phyloP scores from a whole-genome alignment of 1,139 yeast genomes.

The Hansenula anomala region DNA sequence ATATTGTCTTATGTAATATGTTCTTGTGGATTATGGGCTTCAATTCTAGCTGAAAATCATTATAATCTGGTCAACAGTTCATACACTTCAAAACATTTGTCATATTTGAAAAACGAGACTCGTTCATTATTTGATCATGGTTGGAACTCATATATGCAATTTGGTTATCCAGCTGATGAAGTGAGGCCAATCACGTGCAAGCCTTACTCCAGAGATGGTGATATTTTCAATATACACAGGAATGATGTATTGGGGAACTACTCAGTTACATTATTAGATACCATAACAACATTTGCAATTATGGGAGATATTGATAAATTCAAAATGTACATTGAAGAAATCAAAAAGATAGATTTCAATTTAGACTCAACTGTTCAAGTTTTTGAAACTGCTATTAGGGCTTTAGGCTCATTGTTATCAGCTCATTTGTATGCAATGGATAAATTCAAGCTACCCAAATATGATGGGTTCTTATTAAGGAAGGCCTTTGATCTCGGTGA shows the following conservation, averaged over 20 bases:
- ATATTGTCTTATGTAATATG: neutral
- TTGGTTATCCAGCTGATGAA: slow-evolving; percentile 84
- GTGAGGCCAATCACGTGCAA: slow-evolving; percentile 68
- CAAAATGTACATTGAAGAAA: slow-evolving; percentile 40
- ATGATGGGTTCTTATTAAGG: slow-evolving; percentile 64
- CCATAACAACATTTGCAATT: slow-evolving; percentile 72
- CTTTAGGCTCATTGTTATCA: slow-evolving; percentile 73
- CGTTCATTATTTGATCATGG: slow-evolving; percentile 63
- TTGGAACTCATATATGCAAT: slow-evolving; percentile 63
- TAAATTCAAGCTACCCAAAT: slow-evolving; percentile 40
- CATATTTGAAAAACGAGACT: slow-evolving; percentile 45
- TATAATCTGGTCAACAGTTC: slow-evolving; percentile 9
- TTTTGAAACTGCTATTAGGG: slow-evolving; percentile 78
- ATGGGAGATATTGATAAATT: slow-evolving; percentile 61
- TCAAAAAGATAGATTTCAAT: slow-evolving; percentile 44
- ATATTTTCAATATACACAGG: slow-evolving; percentile 50
- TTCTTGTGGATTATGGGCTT: neutral
- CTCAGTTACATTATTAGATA: slow-evolving; percentile 72
- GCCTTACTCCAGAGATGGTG: slow-evolving; percentile 61
- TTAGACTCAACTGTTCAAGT: slow-evolving; percentile 75
- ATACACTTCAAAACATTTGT: slow-evolving; percentile 48
- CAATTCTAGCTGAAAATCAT: no score
- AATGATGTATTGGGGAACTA: slow-evolving; percentile 87
- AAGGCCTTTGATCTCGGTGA: slow-evolving; percentile 73
- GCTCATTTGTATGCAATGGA: slow-evolving; percentile 73